Percentiles rank a stretch among this genome's conserved stretches.
Evolutionary conservation across 495 filamentous ascomycete genomes (phyloP).

Genomic region (Tuber microsphaerosporum): DNA sequence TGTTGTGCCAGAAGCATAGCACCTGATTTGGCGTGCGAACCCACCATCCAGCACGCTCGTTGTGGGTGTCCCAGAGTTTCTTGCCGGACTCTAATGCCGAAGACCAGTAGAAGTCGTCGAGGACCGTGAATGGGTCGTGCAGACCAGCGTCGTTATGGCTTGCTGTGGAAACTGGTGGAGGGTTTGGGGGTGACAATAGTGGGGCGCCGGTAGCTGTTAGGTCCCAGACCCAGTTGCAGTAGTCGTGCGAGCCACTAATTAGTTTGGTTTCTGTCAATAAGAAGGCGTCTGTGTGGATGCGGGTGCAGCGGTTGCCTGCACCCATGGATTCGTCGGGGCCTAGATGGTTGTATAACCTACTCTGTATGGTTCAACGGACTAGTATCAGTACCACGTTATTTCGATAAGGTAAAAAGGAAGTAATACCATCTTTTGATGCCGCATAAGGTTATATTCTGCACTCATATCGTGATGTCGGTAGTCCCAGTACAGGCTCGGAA

Average conservation of each 20-base stretch:
- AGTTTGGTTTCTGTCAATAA: conserved; percentile 30
- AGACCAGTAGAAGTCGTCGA: conserved; percentile 41
- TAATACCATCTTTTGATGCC: conserved; percentile 30
- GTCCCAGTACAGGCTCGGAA: conserved; percentile 41
- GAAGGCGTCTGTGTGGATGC: conserved; percentile 36
- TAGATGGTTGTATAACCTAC: conserved; percentile 31
- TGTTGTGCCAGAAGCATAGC: conserved; percentile 39
- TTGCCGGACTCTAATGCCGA: neutral
- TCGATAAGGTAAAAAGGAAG: neutral
- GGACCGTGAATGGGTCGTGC: conserved; percentile 33
- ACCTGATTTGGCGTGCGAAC: conserved; percentile 39
- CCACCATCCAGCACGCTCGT: conserved; percentile 41
- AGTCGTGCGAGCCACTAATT: conserved; percentile 37
- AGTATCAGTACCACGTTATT: neutral
- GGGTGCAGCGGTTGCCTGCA: conserved; percentile 36
- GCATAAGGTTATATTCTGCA: conserved; percentile 31
- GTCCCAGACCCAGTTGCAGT: conserved; percentile 41
- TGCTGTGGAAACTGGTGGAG: conserved; percentile 20
- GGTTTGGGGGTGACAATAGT: neutral
- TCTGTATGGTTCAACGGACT: neutral
- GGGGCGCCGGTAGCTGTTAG: conserved; percentile 7
- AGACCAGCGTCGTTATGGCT: conserved; percentile 33
- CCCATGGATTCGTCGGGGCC: conserved; percentile 26
- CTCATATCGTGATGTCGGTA: conserved; percentile 40
- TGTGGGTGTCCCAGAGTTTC: conserved; percentile 28